These are phyloP conservation scores for Funneliformis mosseae DNA, from an alignment of 192 early-diverging fungal species.

Conservation along the genomic window DNA sequence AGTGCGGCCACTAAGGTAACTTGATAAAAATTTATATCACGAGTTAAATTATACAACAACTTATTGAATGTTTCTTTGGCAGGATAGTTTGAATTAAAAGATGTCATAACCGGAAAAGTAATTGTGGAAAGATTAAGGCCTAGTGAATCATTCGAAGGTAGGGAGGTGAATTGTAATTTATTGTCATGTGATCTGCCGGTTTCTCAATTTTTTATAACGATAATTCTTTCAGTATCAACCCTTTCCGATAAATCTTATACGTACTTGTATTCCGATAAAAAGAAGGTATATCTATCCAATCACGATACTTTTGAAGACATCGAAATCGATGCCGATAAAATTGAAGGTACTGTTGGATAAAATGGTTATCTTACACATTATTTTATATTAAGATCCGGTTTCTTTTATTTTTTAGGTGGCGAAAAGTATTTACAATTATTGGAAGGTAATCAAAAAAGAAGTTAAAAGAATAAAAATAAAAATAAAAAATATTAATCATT, in stretches of 20 bases:
- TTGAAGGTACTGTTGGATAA: conserved; percentile 54
- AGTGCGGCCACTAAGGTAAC: conserved; percentile 61
- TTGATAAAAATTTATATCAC: neutral
- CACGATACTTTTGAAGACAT: conserved; percentile 73
- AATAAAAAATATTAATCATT: neutral
- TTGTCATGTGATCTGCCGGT: conserved; percentile 71
- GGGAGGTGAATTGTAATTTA: neutral
- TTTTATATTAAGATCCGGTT: neutral
- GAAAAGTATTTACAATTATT: neutral
- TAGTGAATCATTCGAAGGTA: neutral
- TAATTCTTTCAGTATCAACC: conserved; percentile 62
- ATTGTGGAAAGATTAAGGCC: neutral
- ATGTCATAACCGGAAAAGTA: neutral
- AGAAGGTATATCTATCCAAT: conserved; percentile 68
- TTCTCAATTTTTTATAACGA: conserved; percentile 59
- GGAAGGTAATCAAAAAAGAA: neutral
- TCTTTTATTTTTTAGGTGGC: conserved; percentile 17
- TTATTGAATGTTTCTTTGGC: neutral
- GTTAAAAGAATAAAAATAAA: neutral
- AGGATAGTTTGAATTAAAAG: neutral
- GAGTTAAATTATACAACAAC: neutral
- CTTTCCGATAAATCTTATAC: conserved; percentile 67
- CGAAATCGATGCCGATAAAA: conserved; percentile 52
- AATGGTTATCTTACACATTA: neutral
- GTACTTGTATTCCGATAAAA: conserved; percentile 71